A percentile compares a stretch with the other conserved stretches of the same genome.
These are phyloP conservation scores for Picea sitchensis DNA, from an alignment of 75 land plant genomes.

Conservation along the genomic window DNA sequence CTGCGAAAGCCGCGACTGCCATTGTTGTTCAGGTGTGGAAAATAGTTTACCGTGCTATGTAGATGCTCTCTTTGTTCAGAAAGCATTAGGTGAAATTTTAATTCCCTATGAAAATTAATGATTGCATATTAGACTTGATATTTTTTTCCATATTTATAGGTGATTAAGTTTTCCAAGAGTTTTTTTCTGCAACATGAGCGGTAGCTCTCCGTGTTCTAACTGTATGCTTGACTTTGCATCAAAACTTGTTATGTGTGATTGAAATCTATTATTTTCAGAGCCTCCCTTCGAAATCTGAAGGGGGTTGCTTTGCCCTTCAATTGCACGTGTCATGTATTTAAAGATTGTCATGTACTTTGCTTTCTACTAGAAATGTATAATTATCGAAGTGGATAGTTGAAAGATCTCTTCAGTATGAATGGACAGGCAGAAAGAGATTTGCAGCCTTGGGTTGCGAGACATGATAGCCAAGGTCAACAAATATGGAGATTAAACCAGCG, in stretches of 20 bases:
- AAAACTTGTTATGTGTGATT: not conserved
- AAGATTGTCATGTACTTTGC: not conserved
- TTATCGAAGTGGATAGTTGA: not conserved
- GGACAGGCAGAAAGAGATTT: slow-evolving; percentile 82
- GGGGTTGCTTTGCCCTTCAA: not conserved
- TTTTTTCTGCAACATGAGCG: not conserved
- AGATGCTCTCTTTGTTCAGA: slow-evolving; percentile 2
- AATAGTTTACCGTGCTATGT: not conserved
- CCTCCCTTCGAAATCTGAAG: not conserved
- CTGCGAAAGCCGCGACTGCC: slow-evolving; percentile 75
- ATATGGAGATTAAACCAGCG: slow-evolving; percentile 84
- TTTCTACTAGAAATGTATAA: not conserved
- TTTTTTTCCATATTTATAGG: not conserved
- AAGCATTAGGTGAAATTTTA: not conserved
- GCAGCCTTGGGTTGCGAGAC: slow-evolving; percentile 75
- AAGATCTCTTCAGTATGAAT: not conserved
- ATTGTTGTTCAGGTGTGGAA: slow-evolving; percentile 71
- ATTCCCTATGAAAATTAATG: not conserved
- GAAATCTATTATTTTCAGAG: not conserved
- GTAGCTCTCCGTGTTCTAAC: not conserved
- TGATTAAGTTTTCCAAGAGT: not conserved
- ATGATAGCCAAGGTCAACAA: slow-evolving; percentile 52
- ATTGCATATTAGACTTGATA: not conserved
- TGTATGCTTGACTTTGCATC: not conserved
- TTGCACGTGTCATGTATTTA: not conserved